These are phyloP conservation scores for Phialocephala sp. DNA, from an alignment of 2,329 filamentous ascomycete genomes.

Conservation along the genomic window DNA sequence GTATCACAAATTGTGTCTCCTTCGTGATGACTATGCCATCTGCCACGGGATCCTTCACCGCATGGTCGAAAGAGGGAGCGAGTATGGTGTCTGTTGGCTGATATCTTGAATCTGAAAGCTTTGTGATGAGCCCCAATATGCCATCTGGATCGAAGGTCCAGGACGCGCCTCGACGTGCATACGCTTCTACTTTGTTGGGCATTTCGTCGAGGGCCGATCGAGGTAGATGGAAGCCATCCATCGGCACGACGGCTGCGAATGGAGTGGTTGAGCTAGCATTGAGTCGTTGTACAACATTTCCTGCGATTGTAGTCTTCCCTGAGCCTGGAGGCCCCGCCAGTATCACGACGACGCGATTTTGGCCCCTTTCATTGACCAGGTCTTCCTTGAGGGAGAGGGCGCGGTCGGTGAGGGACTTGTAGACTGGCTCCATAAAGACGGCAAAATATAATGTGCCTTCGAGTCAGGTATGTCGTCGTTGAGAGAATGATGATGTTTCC, in stretches of 20 bases:
- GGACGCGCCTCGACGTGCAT: slow-evolving; percentile 83
- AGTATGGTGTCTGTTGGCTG: slow-evolving; percentile 45
- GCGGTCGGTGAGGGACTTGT: slow-evolving; percentile 29
- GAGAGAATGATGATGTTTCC: not conserved
- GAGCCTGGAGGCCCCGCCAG: slow-evolving; percentile 45
- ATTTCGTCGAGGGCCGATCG: slow-evolving; percentile 80
- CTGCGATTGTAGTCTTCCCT: slow-evolving; percentile 80
- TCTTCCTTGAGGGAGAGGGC: slow-evolving; percentile 25
- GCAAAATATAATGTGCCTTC: not conserved
- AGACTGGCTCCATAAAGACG: slow-evolving; percentile 30
- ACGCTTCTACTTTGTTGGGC: slow-evolving; percentile 75
- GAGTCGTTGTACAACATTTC: slow-evolving; percentile 66
- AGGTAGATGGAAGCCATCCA: slow-evolving; percentile 94
- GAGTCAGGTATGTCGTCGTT: not conserved
- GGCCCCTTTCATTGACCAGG: slow-evolving; percentile 17
- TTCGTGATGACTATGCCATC: slow-evolving; percentile 69
- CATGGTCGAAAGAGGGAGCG: slow-evolving; percentile 82
- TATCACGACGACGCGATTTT: slow-evolving; percentile 39
- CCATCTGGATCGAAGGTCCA: slow-evolving; percentile 87
- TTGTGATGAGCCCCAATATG: slow-evolving; percentile 69
- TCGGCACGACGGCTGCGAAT: slow-evolving; percentile 77
- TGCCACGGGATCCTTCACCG: slow-evolving; percentile 74
- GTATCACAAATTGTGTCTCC: slow-evolving; percentile 67
- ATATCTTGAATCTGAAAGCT: slow-evolving; percentile 26
- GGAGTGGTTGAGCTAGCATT: slow-evolving; percentile 60